Conservation (phyloP, 768 basidiomycete genomes). For the Leucosporidium scottii region DNA sequence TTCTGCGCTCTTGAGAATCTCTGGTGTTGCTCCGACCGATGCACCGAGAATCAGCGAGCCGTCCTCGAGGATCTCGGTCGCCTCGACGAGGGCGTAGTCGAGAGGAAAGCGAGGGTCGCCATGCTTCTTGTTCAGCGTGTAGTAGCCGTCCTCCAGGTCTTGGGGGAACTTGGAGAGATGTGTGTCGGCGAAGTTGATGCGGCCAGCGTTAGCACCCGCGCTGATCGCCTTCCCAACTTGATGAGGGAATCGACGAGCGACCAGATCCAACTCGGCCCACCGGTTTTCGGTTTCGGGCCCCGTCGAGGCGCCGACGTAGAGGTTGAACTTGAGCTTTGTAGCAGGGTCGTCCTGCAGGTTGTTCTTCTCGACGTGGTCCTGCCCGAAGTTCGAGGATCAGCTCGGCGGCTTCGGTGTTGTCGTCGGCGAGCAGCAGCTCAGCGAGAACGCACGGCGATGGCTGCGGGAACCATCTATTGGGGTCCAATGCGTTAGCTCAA, state of each 20-base stretch:
- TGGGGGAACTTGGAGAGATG: slow-evolving; percentile 2
- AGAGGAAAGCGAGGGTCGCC: slow-evolving; percentile 32
- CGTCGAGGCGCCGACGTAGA: slow-evolving; percentile 27
- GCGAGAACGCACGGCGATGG: no score
- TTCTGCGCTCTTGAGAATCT: slow-evolving; percentile 37
- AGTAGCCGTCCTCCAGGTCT: slow-evolving; percentile 36
- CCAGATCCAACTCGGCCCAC: slow-evolving; percentile 30
- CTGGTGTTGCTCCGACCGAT: slow-evolving; percentile 39
- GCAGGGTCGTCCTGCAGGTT: slow-evolving; percentile 32
- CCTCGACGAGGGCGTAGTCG: slow-evolving; percentile 39
- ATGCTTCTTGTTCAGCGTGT: slow-evolving; percentile 31
- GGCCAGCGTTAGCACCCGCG: slow-evolving; percentile 37
- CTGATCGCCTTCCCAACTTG: slow-evolving; percentile 38
- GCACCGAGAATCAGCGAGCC: slow-evolving; percentile 38
- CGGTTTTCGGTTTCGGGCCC: slow-evolving; percentile 36
- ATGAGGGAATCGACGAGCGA: slow-evolving; percentile 36
- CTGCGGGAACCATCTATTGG: no score
- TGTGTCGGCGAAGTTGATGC: slow-evolving; percentile 35
- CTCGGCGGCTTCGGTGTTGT: neutral
- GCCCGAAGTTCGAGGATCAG: neutral
- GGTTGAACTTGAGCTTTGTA: slow-evolving; percentile 35
- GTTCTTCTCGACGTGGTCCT: slow-evolving; percentile 37
- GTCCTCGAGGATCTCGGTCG: slow-evolving; percentile 37
- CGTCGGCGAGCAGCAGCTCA: no score
- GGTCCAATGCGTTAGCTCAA: no score